phyloP scores from a whole-genome alignment of 2,329 filamentous ascomycete species.

The Botrytis squamosa region DNA sequence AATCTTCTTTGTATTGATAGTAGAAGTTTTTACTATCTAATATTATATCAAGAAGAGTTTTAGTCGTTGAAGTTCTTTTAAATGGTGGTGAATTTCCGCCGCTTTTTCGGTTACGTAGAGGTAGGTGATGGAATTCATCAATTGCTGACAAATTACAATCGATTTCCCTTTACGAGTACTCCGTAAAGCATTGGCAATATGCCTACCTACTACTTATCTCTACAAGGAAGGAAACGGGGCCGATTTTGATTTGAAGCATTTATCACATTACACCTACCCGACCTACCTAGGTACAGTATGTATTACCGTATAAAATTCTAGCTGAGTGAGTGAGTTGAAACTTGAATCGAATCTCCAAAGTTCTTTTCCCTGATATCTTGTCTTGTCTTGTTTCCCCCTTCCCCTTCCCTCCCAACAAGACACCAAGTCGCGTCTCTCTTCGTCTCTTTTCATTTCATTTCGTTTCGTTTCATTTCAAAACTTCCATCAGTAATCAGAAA shows the following conservation, averaged over 20 bases:
- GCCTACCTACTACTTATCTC: neutral
- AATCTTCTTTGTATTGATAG: no score
- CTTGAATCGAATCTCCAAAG: neutral
- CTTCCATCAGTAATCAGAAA: neutral
- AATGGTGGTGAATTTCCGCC: no score
- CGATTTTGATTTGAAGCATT: neutral
- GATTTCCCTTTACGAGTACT: neutral
- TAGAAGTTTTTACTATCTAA: no score
- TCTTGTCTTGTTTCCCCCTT: no score
- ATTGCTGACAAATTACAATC: neutral
- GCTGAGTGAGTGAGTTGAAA: neutral
- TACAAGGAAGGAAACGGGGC: neutral
- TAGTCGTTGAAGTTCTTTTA: no score
- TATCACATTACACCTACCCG: neutral
- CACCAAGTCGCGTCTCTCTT: neutral
- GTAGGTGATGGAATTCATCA: neutral
- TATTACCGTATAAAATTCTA: no score
- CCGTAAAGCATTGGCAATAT: neutral
- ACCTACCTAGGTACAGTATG: neutral
- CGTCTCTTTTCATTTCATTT: neutral
- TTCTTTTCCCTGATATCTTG: neutral
- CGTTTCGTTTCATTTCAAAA: neutral
- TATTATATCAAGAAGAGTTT: no score
- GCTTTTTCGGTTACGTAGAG: no score
- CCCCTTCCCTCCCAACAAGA: neutral